Evolutionary conservation across 495 filamentous ascomycete genomes (phyloP).

Genomic region (Aspergillus mulundensis): DNA sequence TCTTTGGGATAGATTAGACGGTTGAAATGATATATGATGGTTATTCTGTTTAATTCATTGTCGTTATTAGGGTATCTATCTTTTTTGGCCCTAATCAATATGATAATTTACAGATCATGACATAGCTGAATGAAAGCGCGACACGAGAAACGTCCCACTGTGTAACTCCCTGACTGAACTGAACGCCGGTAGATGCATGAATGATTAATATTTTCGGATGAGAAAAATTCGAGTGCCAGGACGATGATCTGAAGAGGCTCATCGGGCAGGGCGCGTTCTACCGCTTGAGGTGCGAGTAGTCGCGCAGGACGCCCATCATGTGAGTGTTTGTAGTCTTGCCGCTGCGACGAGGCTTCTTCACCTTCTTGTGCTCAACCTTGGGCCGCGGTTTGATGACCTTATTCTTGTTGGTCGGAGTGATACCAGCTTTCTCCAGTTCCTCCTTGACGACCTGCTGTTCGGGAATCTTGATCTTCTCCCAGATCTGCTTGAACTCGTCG

Average conservation of each 20-base stretch:
- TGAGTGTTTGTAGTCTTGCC: constrained; percentile 90
- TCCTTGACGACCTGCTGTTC: constrained; percentile 68
- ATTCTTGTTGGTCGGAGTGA: constrained; percentile 75
- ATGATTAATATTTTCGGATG: not conserved
- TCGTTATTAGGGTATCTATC: constrained; percentile 12
- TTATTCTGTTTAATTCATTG: not conserved
- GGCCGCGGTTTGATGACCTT: constrained; percentile 55
- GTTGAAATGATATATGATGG: not conserved
- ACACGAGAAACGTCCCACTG: not conserved
- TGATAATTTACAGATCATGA: constrained; percentile 4
- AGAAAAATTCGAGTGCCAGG: not conserved
- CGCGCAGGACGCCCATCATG: constrained; percentile 82
- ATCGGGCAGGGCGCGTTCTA: constrained; percentile 6
- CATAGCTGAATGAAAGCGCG: not conserved
- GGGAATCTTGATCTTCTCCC: constrained; percentile 78
- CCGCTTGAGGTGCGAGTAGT: constrained; percentile 66
- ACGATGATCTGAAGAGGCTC: not conserved
- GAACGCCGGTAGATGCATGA: constrained; percentile 5
- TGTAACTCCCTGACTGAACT: not conserved
- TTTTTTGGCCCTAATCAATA: not conserved
- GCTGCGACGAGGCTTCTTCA: constrained; percentile 61
- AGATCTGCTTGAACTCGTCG: constrained; percentile 74
- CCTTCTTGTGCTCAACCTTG: constrained; percentile 57
- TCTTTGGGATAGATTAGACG: not conserved
- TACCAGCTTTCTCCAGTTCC: constrained; percentile 65